Percentiles rank a stretch among this genome's conserved stretches.
phyloP scores from a whole-genome alignment of 768 basidiomycete genomes.

The Collybia sp. region DNA sequence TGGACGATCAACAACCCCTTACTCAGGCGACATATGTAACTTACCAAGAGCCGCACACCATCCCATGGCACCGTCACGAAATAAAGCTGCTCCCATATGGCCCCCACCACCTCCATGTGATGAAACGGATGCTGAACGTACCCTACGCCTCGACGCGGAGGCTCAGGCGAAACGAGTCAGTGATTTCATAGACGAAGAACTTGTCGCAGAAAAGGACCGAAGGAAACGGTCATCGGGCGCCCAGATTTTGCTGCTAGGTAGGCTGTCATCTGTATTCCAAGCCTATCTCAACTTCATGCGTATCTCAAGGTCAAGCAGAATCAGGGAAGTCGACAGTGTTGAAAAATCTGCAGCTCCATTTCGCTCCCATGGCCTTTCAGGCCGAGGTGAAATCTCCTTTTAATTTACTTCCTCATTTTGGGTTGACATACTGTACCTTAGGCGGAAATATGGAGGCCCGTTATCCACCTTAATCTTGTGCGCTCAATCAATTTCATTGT shows the following conservation, averaged over 20 bases:
- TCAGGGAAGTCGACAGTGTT: constrained; percentile 65
- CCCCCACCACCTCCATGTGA: constrained; percentile 20
- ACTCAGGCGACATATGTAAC: too few species aligned
- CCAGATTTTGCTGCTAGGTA: constrained; percentile 57
- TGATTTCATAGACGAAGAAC: constrained; percentile 50
- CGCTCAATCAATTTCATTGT: constrained; percentile 41
- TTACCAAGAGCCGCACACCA: too few species aligned
- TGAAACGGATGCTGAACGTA: constrained; percentile 39
- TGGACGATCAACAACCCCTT: too few species aligned
- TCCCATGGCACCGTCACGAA: too few species aligned
- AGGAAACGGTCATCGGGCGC: constrained; percentile 31
- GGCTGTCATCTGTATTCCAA: constrained; percentile 10
- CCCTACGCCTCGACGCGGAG: constrained; percentile 36
- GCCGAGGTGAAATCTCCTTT: constrained; percentile 35
- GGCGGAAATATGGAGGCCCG: constrained; percentile 55
- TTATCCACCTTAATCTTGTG: constrained; percentile 66
- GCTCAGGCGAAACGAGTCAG: constrained; percentile 46
- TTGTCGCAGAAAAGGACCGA: constrained; percentile 41
- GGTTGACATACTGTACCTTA: constrained; percentile 7
- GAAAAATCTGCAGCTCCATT: constrained; percentile 62
- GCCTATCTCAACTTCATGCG: background rate
- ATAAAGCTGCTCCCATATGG: constrained; percentile 13
- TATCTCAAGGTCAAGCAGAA: constrained; percentile 52
- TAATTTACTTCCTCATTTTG: background rate
- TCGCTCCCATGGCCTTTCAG: constrained; percentile 53